A percentile compares a stretch with the other conserved stretches of the same genome.
Conservation (phyloP, 2,329 filamentous ascomycete genomes). For the Monosporascus sp. region DNA sequence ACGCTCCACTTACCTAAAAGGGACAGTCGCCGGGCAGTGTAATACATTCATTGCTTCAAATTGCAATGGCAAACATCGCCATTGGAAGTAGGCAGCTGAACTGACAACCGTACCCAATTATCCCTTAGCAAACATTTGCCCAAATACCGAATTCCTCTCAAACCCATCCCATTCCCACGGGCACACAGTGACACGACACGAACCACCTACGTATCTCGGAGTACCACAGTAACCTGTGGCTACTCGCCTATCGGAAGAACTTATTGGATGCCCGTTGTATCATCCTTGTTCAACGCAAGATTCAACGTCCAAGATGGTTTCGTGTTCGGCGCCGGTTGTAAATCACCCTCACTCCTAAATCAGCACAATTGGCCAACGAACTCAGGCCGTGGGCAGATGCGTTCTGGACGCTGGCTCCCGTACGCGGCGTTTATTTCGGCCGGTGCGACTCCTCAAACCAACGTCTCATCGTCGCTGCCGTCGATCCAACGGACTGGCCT, state of each 20-base stretch:
- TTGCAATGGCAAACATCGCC: background rate
- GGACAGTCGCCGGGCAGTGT: background rate
- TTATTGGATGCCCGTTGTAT: constrained; percentile 17
- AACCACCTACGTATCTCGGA: constrained; percentile 5
- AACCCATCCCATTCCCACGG: constrained; percentile 1
- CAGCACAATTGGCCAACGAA: constrained; percentile 1
- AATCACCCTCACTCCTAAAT: background rate
- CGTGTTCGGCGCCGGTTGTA: constrained; percentile 2
- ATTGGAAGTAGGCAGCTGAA: background rate
- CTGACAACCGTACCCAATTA: background rate
- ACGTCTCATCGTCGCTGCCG: background rate
- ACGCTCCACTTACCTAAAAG: background rate
- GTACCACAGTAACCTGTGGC: constrained; percentile 16
- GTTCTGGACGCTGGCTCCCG: constrained; percentile 2
- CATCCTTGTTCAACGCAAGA: constrained; percentile 10
- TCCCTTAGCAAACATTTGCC: background rate
- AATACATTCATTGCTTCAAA: background rate
- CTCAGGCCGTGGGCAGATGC: background rate
- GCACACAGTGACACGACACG: constrained; percentile 15
- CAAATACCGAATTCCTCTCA: constrained; percentile 1
- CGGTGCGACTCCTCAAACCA: background rate
- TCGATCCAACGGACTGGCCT: background rate
- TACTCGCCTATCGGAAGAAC: constrained; percentile 20
- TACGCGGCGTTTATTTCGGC: constrained; percentile 6
- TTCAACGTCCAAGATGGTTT: constrained; percentile 11